Percentiles rank a stretch among this genome's conserved stretches.
phyloP scores from a whole-genome alignment of 73 alveolate species.

The Tetrahymena elliotti region DNA sequence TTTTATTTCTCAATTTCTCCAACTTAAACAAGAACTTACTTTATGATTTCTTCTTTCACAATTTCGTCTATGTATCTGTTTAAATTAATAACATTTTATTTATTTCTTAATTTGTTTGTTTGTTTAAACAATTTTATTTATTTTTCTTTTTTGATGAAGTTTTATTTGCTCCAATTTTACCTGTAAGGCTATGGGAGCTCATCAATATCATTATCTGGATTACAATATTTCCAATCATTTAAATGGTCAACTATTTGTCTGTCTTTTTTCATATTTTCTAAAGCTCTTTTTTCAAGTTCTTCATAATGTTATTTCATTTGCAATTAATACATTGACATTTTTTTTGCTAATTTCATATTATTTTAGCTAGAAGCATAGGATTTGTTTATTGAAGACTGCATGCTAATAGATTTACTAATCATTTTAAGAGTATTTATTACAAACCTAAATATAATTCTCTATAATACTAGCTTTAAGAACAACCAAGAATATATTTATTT shows the following conservation, averaged over 20 bases:
- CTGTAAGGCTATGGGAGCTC: background rate
- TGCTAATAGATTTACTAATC: background rate
- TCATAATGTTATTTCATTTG: background rate
- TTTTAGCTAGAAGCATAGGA: background rate
- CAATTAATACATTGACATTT: background rate
- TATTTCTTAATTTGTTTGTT: background rate
- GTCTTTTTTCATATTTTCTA: background rate
- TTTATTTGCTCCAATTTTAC: background rate
- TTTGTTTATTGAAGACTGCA: background rate
- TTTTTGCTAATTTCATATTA: background rate
- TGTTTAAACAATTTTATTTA: no score
- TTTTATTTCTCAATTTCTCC: background rate
- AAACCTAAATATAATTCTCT: background rate
- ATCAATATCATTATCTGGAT: background rate
- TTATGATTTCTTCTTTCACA: background rate
- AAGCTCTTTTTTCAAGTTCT: background rate
- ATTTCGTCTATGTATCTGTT: background rate
- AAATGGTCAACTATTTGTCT: background rate
- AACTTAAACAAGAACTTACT: background rate
- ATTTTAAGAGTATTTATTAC: background rate
- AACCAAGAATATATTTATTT: background rate
- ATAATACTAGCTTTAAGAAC: no score
- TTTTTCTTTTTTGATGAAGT: background rate
- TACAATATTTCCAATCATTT: background rate
- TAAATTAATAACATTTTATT: no score